Base-by-base conservation (phyloP, 2,329 filamentous ascomycete species). In the Colletotrichum siamense region DNA sequence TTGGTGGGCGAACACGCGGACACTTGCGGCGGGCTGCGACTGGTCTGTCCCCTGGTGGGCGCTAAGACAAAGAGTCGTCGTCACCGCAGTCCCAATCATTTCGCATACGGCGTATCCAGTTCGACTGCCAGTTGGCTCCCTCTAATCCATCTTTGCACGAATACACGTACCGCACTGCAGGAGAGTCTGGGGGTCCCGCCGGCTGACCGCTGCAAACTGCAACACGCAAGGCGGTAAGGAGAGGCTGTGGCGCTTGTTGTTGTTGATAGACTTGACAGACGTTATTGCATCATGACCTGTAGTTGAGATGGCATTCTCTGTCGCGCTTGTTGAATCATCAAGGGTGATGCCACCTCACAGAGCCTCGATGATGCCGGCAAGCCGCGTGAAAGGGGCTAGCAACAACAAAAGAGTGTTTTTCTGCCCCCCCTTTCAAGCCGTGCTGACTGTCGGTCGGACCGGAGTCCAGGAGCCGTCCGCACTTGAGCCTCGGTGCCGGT, bases 331-430 rank as follows among this genome's bases (percentile, higher is more conserved):
- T 55, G 22, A 16, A 22, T 13, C 18, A 34, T 32, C 74, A 69
- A 61, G 74, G 74, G 44, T 76, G 49, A 76, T 76, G 74, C 74
- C 59, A 34, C 71, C 18, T 57, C 39, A 5, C 16, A 28, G 49
- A 73, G 64, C 74, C 57, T 73, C 70, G 74, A 73, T 76, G 34
- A 76, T 76, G 74, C 70, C 24, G 59, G 74, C 65, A 73, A 15
- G 22, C 16, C 64, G 73, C 69, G 69, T 34, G 69, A 55, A 63
- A 55, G 15, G 52, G 34, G 49, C 30, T 26, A 36, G 36, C 24
- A 30, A 24, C 28, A 30, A 22, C 28, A 30, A 52, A 52, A 52
- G 44, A 52, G n/a, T 52, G 18, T 32, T 62, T 67, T 72, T n/a
- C 34, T 22, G 16, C n/a, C 32, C 26, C 36, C 65, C 57, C 18